Evolutionary conservation across 306 rosid genomes (phyloP).

Genomic region (Vigna reflexopilosa): DNA sequence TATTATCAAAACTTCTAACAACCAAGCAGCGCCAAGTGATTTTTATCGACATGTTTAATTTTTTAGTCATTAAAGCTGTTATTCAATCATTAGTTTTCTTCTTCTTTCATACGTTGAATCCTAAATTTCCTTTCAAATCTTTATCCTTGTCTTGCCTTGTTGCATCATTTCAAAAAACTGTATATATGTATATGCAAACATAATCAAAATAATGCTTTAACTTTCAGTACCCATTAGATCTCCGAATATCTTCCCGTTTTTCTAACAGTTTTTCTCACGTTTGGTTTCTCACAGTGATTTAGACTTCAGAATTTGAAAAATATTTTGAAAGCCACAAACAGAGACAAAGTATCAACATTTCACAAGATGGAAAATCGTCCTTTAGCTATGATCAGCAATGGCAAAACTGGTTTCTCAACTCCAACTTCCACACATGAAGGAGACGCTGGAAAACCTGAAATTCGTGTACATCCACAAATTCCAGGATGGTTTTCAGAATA

Average conservation of each 20-base stretch:
- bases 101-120: conserved; percentile 41
- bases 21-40: conserved; percentile 30
- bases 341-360: neutral
- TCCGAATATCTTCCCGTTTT: neutral
- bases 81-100: conserved; percentile 27
- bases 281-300: neutral
- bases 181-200: conserved; percentile 21
- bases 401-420: conserved; percentile 29
- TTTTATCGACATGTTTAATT: neutral
- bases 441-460: conserved; percentile 1
- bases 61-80: neutral
- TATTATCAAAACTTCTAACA: conserved; percentile 26
- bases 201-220: conserved; percentile 30
- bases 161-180: neutral
- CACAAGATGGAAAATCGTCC: conserved; percentile 22
- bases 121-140: neutral
- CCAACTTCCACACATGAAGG: conserved; percentile 15
- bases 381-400: conserved; percentile 7
- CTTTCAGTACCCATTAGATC: conserved; percentile 10
- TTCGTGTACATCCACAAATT: conserved; percentile 44
- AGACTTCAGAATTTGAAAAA: conserved; percentile 10
- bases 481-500: conserved; percentile 76
- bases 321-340: neutral
- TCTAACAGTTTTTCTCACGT: conserved; percentile 16
- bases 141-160: conserved; percentile 9